Conservation (phyloP, 495 filamentous ascomycete species). For the Penicillium waksmanii region DNA sequence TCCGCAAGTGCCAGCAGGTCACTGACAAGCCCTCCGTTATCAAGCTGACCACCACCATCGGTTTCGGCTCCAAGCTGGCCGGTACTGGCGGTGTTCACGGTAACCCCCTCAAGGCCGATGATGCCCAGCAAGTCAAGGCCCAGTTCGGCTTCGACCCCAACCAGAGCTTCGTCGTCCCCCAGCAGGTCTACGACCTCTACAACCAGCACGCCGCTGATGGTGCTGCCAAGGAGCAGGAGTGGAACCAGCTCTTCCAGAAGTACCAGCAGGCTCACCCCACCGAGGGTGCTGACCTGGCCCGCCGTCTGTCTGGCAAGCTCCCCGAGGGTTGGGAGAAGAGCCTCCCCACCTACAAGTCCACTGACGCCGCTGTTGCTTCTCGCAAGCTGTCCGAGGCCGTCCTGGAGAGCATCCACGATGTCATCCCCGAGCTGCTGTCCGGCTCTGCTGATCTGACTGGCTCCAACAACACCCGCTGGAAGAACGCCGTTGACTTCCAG, state of each 20-base stretch:
- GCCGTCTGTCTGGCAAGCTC: conserved; percentile 81
- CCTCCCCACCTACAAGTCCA: conserved; percentile 88
- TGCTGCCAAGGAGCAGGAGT: conserved; percentile 90
- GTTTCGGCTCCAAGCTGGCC: conserved; percentile 90
- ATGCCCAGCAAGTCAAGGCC: conserved; percentile 86
- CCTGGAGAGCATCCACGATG: conserved; percentile 82
- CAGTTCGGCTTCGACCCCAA: conserved; percentile 96
- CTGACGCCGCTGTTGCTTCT: conserved; percentile 83
- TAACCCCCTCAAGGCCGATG: conserved; percentile 89
- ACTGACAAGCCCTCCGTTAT: conserved; percentile 97
- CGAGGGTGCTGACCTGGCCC: conserved; percentile 77
- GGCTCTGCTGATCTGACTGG: conserved; percentile 97
- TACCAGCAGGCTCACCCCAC: conserved; percentile 77
- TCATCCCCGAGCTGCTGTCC: conserved; percentile 87
- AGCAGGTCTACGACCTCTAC: conserved; percentile 93
- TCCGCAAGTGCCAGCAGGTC: conserved; percentile 80
- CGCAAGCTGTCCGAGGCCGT: conserved; percentile 95
- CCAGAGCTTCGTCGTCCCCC: conserved; percentile 90
- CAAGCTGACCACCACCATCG: conserved; percentile 97
- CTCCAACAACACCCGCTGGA: conserved; percentile 98
- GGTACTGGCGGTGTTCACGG: conserved; percentile 97
- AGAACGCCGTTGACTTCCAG: conserved; percentile 97
- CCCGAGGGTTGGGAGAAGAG: conserved; percentile 97
- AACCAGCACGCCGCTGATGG: conserved; percentile 78
- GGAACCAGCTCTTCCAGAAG: conserved; percentile 90